Base-by-base conservation (phyloP, 306 rosid species). In the Quercus alba region DNA sequence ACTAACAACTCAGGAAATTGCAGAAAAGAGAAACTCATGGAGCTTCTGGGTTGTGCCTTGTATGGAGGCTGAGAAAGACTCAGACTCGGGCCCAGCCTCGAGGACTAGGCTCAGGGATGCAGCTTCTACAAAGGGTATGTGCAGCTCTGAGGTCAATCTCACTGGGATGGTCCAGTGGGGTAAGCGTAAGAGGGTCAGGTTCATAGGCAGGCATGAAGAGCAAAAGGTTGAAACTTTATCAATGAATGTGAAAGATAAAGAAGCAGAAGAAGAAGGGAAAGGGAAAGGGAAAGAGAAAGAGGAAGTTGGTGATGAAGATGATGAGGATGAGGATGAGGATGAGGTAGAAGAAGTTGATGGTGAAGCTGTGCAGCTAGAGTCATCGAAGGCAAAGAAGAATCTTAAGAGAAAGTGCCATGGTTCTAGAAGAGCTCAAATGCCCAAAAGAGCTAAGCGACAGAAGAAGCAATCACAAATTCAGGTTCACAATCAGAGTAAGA, bases 131-230 rank as follows among this genome's bases (percentile, higher is more conserved):
- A 87, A 87, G 63, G 95, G 96, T 5, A 73, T 83, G 4, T 91
- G 98, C 84, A 86, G 77, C 96, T 85, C 92, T 63, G 77, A 77
- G 83, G 90, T 95, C 41, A 91, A 85, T 78, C 84, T 74, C 59
- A 38, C 90, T 0, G 96, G 96, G 75, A 82, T 95, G 90, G 75
- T 87, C 75, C 93, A 88, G 82, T 95, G 99, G 98, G 99, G 98
- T 8, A 81, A 80, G 61, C 93, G 93, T 61, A 78, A 91, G n/a
- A 86, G 83, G 55, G 92, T 90, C 73, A 86, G 93, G 54, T 93
- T 85, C 81, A 20, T 90, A 20, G 90, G 89, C n/a, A 81, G 83
- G 25, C 89, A 81, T 7, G 90, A 81, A 78, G 86, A 87, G 56
- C 56, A 56, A 77, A 81, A 83, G 82, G 71, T 80, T 30, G 87